phyloP scores from a whole-genome alignment of 306 rosid species.

The Morella rubra region DNA sequence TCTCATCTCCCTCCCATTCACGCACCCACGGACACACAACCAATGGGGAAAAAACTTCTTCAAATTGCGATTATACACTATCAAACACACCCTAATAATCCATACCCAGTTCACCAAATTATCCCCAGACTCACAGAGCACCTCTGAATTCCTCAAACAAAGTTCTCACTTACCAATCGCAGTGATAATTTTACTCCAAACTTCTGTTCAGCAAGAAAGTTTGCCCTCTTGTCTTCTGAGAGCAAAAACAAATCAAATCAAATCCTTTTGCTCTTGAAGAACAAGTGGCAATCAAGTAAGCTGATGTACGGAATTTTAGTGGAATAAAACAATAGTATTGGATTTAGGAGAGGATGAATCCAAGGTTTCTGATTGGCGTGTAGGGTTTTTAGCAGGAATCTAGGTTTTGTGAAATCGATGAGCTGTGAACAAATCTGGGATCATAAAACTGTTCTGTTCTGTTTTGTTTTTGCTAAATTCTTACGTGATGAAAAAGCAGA shows the following conservation, averaged over 20 bases:
- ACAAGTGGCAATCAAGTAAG: constrained; percentile 6
- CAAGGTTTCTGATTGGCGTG: constrained; percentile 34
- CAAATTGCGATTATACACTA: constrained; percentile 7
- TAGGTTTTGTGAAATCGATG: constrained; percentile 34
- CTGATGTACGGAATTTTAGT: background rate
- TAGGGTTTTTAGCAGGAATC: constrained; percentile 42
- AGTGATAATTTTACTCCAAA: constrained; percentile 30
- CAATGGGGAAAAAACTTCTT: background rate
- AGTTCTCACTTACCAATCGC: constrained; percentile 32
- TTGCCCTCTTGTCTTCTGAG: background rate
- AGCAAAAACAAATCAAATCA: constrained; percentile 26
- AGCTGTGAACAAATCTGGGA: constrained; percentile 49
- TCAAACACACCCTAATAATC: constrained; percentile 7
- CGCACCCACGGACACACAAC: constrained; percentile 12
- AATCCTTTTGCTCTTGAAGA: constrained; percentile 15
- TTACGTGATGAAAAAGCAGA: constrained; percentile 33
- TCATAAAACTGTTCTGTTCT: constrained; percentile 22
- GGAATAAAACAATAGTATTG: background rate
- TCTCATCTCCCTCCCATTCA: constrained; percentile 56
- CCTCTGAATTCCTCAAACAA: constrained; percentile 30
- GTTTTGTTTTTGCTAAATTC: constrained; percentile 26
- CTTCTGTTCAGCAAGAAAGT: constrained; percentile 12
- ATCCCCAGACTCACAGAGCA: constrained; percentile 23
- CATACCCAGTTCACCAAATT: constrained; percentile 38
- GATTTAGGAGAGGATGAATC: constrained; percentile 23